phyloP scores from a whole-genome alignment of 2,329 filamentous ascomycete species.

The Parastagonospora nodorum region DNA sequence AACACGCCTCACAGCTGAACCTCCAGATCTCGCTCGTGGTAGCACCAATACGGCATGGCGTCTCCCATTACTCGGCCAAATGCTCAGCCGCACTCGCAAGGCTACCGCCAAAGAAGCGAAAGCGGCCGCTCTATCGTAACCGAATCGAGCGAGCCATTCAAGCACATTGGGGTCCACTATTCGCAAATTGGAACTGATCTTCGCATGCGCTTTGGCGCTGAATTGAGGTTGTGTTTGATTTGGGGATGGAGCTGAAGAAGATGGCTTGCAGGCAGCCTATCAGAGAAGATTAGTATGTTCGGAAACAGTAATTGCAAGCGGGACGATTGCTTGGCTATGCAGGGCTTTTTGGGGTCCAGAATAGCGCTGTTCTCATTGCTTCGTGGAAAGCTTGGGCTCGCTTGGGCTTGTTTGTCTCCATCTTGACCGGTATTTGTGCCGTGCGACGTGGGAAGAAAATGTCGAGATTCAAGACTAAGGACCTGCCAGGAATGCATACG shows the following conservation, averaged over 20 bases:
- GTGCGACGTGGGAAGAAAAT: not conserved
- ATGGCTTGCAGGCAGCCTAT: conserved; percentile 10
- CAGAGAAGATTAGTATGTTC: not conserved
- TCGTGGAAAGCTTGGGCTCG: conserved; percentile 2
- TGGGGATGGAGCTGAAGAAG: conserved; percentile 5
- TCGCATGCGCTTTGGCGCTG: conserved; percentile 3
- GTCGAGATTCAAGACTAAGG: not conserved
- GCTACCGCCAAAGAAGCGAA: not conserved
- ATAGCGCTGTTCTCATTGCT: conserved; percentile 2
- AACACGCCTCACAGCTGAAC: conserved; percentile 4
- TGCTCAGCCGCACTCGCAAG: not conserved
- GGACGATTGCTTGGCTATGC: conserved; percentile 2
- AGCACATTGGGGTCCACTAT: not conserved
- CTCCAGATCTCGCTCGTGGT: not conserved
- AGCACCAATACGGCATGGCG: conserved; percentile 5
- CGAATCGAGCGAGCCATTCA: not conserved
- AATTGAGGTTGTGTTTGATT: conserved; percentile 2
- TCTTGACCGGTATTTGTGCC: not conserved
- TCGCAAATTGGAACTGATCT: conserved; percentile 7
- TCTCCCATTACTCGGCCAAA: not conserved
- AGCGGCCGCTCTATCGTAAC: not conserved
- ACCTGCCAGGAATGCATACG: no score
- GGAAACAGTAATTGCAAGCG: conserved; percentile 3
- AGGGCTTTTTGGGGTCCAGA: not conserved
- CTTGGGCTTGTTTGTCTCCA: not conserved